A percentile compares a stretch with the other conserved stretches of the same genome.
Evolutionary conservation across 352 stramenopile species (phyloP).

Genomic region (Elongisporangium anandrum): DNA sequence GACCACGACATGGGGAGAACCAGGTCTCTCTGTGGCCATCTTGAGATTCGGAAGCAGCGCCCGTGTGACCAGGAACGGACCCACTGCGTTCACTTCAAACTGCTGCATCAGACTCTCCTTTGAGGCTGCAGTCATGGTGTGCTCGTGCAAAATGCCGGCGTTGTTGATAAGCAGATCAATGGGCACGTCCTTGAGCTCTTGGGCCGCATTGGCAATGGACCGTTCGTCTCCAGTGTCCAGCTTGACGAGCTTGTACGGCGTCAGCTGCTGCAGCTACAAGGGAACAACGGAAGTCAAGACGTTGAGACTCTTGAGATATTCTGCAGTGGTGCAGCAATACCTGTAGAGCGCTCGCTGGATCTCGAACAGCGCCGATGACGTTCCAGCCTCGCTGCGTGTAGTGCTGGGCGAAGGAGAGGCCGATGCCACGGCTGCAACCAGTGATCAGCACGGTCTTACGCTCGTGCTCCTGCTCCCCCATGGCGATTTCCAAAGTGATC

Average conservation of each 20-base stretch:
- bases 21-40: slow-evolving; percentile 6
- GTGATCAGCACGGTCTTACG: slow-evolving; percentile 50
- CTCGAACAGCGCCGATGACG: slow-evolving; percentile 32
- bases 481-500: too few species aligned
- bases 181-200: slow-evolving; percentile 17
- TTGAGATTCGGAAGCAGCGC: slow-evolving; percentile 23
- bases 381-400: slow-evolving; percentile 40
- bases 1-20: slow-evolving; percentile 13
- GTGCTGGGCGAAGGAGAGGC: slow-evolving; percentile 33
- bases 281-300: too few species aligned
- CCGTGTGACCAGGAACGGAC: slow-evolving; percentile 34
- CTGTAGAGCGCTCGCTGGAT: slow-evolving; percentile 18
- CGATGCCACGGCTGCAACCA: slow-evolving; percentile 37
- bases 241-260: slow-evolving; percentile 20
- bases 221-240: slow-evolving; percentile 30
- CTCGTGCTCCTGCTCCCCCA: too few species aligned
- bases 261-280: slow-evolving; percentile 17
- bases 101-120: slow-evolving; percentile 31
- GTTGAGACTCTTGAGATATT: too few species aligned
- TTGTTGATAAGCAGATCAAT: slow-evolving; percentile 51
- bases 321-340: too few species aligned
- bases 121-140: slow-evolving; percentile 18
- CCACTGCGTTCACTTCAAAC: slow-evolving; percentile 45
- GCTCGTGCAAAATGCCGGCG: slow-evolving; percentile 24
- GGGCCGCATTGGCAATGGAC: slow-evolving; percentile 20